Conservation (phyloP, 345 rosid genomes). For the Leavenworthia alabamica region DNA sequence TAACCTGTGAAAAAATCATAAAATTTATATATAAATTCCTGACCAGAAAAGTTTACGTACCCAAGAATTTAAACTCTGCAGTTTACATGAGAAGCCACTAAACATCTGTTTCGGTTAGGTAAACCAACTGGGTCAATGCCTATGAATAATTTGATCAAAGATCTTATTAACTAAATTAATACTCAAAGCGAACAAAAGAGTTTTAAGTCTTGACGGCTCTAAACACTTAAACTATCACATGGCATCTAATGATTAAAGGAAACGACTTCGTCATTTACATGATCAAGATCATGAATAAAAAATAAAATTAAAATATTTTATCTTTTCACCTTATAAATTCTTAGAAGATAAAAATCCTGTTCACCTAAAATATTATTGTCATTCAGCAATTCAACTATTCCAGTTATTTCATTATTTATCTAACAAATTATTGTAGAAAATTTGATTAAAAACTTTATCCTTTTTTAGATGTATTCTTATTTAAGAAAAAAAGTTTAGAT, state of each 20-base stretch:
- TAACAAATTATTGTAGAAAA: background rate
- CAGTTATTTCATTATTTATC: background rate
- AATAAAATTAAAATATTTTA: background rate
- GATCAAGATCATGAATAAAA: background rate
- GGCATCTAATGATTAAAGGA: slow-evolving; percentile 8
- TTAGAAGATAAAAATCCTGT: too few species aligned
- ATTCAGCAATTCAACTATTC: background rate
- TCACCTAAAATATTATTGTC: background rate
- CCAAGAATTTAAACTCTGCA: background rate
- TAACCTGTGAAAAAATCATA: background rate
- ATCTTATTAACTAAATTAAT: background rate
- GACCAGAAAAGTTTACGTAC: background rate
- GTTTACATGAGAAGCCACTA: background rate
- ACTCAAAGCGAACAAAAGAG: background rate
- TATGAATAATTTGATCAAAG: slow-evolving; percentile 1
- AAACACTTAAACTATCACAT: background rate
- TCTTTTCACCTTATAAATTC: too few species aligned
- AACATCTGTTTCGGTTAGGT: background rate
- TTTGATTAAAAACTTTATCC: background rate
- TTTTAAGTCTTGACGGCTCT: slow-evolving; percentile 19
- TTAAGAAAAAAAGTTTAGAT: background rate
- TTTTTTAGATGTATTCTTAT: background rate
- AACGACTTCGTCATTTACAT: background rate
- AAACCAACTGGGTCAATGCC: background rate
- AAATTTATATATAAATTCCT: background rate